Evolutionary conservation across 108 stramenopile genomes (phyloP).

Genomic region (Nitzschia inconspicua): DNA sequence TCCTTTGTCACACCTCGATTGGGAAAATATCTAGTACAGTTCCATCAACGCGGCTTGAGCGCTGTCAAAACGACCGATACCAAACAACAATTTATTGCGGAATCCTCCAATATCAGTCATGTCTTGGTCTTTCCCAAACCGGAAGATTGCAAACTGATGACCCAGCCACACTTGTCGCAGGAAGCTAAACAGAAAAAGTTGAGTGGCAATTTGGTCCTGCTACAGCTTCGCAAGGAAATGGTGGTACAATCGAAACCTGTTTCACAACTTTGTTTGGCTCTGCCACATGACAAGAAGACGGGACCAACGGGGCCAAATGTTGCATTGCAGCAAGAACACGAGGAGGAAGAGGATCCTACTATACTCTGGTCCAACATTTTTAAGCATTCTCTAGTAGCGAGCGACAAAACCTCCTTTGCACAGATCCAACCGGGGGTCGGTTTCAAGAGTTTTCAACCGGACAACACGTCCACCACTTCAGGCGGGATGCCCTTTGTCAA

Average conservation of each 20-base stretch:
- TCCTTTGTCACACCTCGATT: slow-evolving; percentile 50
- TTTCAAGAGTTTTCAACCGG: slow-evolving; percentile 44
- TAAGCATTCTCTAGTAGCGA: slow-evolving; percentile 26
- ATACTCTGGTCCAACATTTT: slow-evolving; percentile 14
- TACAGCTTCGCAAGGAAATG: slow-evolving; percentile 6
- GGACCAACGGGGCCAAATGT: slow-evolving; percentile 8
- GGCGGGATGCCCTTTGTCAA: slow-evolving; percentile 75
- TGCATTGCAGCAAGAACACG: not conserved
- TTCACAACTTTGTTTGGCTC: slow-evolving; percentile 58
- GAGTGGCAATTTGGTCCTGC: slow-evolving; percentile 8
- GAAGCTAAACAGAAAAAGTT: slow-evolving; percentile 1
- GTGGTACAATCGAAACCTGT: slow-evolving; percentile 46
- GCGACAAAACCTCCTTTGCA: not conserved
- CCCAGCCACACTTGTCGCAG: slow-evolving; percentile 19
- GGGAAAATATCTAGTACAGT: slow-evolving; percentile 37
- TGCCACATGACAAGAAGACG: slow-evolving; percentile 29
- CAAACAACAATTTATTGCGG: not conserved
- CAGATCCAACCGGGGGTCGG: not conserved
- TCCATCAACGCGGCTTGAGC: slow-evolving; percentile 41
- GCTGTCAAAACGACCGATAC: slow-evolving; percentile 41
- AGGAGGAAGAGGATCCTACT: slow-evolving; percentile 15
- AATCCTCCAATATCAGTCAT: slow-evolving; percentile 15
- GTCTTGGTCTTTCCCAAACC: slow-evolving; percentile 62
- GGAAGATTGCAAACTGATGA: slow-evolving; percentile 62
- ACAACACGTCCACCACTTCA: slow-evolving; percentile 43